Conservation (phyloP, 768 basidiomycete species). For the Galerina sulciceps region DNA sequence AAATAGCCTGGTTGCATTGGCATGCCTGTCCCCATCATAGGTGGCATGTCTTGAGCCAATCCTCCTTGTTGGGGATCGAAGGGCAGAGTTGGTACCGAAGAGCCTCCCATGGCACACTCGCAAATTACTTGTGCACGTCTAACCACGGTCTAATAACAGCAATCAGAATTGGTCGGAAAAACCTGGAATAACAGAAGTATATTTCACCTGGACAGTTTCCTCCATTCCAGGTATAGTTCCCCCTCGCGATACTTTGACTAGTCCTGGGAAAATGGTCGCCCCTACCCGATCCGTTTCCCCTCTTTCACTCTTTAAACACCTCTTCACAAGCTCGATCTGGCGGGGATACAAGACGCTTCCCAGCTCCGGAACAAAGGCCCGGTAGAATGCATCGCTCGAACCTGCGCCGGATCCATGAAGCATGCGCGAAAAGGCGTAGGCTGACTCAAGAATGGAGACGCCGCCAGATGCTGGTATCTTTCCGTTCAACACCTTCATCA, state of each 20-base stretch:
- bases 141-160: constrained; percentile 60
- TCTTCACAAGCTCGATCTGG: constrained; percentile 84
- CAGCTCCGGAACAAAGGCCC: constrained; percentile 85
- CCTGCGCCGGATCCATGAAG: constrained; percentile 70
- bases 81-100: constrained; percentile 23
- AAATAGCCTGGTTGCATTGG: constrained; percentile 24
- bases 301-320: constrained; percentile 76
- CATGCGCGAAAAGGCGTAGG: constrained; percentile 85
- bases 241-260: constrained; percentile 75
- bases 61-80: constrained; percentile 15
- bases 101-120: constrained; percentile 70
- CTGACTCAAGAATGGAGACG: constrained; percentile 67
- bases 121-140: constrained; percentile 86
- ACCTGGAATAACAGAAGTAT: background rate
- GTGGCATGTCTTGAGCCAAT: constrained; percentile 10
- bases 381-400: constrained; percentile 79
- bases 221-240: constrained; percentile 38
- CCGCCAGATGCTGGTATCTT: constrained; percentile 49
- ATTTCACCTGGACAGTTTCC: constrained; percentile 56
- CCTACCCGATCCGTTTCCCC: constrained; percentile 79
- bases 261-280: constrained; percentile 84
- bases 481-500: constrained; percentile 56
- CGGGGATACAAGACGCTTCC: constrained; percentile 73
- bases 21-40: constrained; percentile 10
- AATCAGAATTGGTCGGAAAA: constrained; percentile 6